Percentiles rank a stretch among this genome's conserved stretches.
Evolutionary conservation across 495 filamentous ascomycete genomes (phyloP).

Genomic region (Neohortaea acidophila): DNA sequence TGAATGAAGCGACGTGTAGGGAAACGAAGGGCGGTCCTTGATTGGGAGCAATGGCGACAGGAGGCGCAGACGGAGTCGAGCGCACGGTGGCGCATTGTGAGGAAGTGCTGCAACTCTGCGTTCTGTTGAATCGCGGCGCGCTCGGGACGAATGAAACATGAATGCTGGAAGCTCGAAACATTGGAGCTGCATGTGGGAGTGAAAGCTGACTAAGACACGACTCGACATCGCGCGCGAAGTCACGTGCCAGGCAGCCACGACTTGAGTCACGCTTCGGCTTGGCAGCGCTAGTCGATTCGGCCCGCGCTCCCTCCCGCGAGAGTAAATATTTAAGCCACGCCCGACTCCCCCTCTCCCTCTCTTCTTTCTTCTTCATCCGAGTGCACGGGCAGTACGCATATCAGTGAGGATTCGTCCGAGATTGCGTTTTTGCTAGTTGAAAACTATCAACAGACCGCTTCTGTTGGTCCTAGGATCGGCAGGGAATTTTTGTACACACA

Average conservation of each 20-base stretch:
- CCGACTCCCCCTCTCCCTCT: not conserved
- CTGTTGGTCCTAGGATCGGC: conserved; percentile 32
- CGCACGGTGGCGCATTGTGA: conserved; percentile 14
- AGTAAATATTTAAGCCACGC: not conserved
- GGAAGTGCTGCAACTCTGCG: too few relatives aligned
- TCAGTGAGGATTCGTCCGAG: conserved; percentile 42
- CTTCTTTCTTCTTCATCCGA: conserved; percentile 3
- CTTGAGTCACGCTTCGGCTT: too few relatives aligned
- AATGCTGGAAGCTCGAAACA: too few relatives aligned
- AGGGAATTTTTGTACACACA: conserved; percentile 32
- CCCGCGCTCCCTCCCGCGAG: not conserved
- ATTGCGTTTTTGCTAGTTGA: conserved; percentile 43
- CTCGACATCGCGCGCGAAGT: too few relatives aligned
- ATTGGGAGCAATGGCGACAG: conserved; percentile 15
- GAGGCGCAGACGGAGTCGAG: conserved; percentile 14
- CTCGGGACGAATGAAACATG: too few relatives aligned
- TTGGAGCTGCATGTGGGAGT: too few relatives aligned
- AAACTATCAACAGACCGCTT: conserved; percentile 33
- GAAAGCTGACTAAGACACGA: too few relatives aligned
- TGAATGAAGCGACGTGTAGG: conserved; percentile 17
- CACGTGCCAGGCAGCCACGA: too few relatives aligned
- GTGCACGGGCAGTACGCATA: conserved; percentile 37
- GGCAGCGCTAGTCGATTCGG: too few relatives aligned
- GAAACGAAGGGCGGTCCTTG: not conserved
- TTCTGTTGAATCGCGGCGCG: too few relatives aligned